Evolutionary conservation across 1,284 basidiomycete genomes (phyloP).

Genomic region (Pyrrhoderma noxium): DNA sequence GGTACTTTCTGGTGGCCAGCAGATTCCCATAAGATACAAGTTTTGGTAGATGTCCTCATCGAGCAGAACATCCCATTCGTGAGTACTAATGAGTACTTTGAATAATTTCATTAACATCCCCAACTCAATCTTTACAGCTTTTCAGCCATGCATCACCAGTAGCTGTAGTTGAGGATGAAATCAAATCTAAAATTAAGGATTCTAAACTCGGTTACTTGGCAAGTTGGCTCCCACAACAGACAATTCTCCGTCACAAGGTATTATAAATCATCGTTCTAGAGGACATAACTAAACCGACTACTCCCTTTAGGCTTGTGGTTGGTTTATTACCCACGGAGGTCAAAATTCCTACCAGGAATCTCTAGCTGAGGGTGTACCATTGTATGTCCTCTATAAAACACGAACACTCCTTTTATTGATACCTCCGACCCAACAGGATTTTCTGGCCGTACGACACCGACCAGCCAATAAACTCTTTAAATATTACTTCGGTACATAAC

Average conservation of each 20-base stretch:
- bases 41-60: conserved; percentile 13
- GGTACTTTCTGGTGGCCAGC: conserved; percentile 16
- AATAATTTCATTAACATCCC: neutral
- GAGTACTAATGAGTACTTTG: neutral
- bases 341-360: conserved; percentile 19
- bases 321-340: conserved; percentile 19
- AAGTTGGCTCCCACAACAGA: conserved; percentile 18
- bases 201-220: conserved; percentile 14
- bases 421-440: conserved; percentile 19
- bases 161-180: conserved; percentile 11
- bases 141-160: conserved; percentile 12
- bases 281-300: no score
- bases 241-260: conserved; percentile 16
- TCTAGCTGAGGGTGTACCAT: conserved; percentile 16
- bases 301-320: conserved; percentile 18
- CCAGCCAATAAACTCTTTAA: conserved; percentile 23
- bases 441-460: conserved; percentile 25
- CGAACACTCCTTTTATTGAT: neutral
- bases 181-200: conserved; percentile 9
- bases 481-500: conserved; percentile 20
- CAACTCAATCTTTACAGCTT: conserved; percentile 3
- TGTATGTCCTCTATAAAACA: conserved; percentile 7
- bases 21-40: conserved; percentile 14
- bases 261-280: no score
- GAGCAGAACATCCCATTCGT: conserved; percentile 17